Evolutionary conservation across 345 rosid genomes (phyloP), one percentile per base, ranked within the genome.

Genomic region (Rhizophora apiculata): DNA sequence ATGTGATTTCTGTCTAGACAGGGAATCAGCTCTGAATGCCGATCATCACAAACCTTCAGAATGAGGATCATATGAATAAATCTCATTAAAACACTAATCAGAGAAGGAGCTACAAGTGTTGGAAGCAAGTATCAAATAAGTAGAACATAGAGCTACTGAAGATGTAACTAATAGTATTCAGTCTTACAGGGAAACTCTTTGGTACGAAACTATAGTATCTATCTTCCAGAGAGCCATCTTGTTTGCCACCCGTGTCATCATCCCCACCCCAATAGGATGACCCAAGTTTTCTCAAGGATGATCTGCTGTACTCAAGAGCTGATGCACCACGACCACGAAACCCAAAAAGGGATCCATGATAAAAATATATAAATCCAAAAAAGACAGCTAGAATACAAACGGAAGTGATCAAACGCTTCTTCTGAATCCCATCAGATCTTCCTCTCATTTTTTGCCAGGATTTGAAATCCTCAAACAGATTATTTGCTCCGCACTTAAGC

Each of bases 11-110:
- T 89, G 81, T 90, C 98, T 72, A 95, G 76, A 75, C 99, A 95
- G 62, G 99, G 99, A 78, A 95, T 95, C 53, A 95, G 76, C 74
- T 95, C 99, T 8, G 99, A 92, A 75, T 96, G 89, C 18, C 94
- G 86, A 74, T 92, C 96, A 80, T 92, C 99, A 69, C 99, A 95
- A 57, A 92, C 99, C 99, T 95, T 69, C 68, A 81, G 73, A 53
- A 64, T 16, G 27, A 59, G 9, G 49, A 37, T 13, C 3, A 60
- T 36, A 52, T 13, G 60, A 65, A 64, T 57, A 8, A 58, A 57
- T 15, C 24, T 49, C 20, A 52, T 18, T 36, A 46, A 62, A 20
- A 39, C 10, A 36, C n/a, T 18, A 5, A 34, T 10, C 11, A 49
- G 62, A 36, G 36, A 32, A 9, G 46, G 21, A 58, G 8, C 70